phyloP scores from a whole-genome alignment of 108 stramenopile species.

The Seminavis robusta region DNA sequence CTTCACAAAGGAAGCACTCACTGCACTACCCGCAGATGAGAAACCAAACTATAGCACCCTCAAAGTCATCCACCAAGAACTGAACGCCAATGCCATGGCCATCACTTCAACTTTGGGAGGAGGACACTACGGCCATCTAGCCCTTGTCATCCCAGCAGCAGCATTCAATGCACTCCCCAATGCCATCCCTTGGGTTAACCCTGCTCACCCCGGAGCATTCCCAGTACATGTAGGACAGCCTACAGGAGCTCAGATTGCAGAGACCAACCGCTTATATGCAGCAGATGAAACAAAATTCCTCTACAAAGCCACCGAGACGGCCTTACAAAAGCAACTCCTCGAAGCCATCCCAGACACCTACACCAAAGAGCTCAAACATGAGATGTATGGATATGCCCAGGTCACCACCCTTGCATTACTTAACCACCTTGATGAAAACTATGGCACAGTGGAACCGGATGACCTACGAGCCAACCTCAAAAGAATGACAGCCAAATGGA shows the following conservation, averaged over 20 bases:
- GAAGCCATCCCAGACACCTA: conserved; percentile 1
- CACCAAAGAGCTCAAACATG: not conserved
- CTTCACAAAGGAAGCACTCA: no score
- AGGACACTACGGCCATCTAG: conserved; percentile 9
- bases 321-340: not conserved
- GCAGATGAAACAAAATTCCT: not conserved
- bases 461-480: conserved; percentile 3
- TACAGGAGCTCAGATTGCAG: not conserved
- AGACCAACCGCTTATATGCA: not conserved
- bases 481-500: not conserved
- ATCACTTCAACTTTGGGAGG: conserved; percentile 4
- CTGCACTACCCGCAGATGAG: no score
- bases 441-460: not conserved
- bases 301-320: not conserved
- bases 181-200: not conserved
- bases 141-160: not conserved
- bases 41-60: no score
- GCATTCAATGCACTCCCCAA: not conserved
- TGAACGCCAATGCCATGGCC: conserved; percentile 8
- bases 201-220: not conserved
- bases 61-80: not conserved
- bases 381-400: not conserved
- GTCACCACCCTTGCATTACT: not conserved
- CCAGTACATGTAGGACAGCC: not conserved
- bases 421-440: not conserved